Percentiles rank a stretch among this genome's conserved stretches.
Conservation (phyloP, 176 grass and related monocot species). For the Chloris gayana region DNA sequence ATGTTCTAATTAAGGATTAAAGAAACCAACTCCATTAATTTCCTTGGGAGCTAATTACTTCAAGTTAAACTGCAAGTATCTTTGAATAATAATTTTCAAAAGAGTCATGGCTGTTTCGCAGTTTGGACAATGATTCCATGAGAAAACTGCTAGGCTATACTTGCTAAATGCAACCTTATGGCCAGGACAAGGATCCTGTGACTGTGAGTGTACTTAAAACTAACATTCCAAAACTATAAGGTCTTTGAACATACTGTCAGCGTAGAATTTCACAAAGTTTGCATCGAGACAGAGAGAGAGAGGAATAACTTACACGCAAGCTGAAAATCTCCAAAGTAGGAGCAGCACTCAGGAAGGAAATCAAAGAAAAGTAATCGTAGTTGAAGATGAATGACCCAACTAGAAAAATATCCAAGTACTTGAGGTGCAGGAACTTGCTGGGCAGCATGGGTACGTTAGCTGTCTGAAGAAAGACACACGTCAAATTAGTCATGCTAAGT, state of each 20-base stretch:
- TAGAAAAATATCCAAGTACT: not conserved
- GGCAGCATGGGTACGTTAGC: not conserved
- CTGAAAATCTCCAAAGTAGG: constrained; percentile 8
- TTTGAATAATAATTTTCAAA: no score
- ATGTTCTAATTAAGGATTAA: no score
- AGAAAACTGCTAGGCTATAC: no score
- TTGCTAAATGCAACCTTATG: no score
- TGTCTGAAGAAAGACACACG: not conserved
- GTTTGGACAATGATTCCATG: no score
- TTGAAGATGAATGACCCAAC: not conserved
- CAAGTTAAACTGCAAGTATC: no score
- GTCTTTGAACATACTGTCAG: not conserved
- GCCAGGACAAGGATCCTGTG: no score
- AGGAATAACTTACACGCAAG: not conserved
- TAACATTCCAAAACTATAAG: not conserved
- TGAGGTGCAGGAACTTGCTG: constrained; percentile 23
- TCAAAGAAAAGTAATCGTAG: constrained; percentile 19
- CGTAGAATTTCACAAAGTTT: not conserved
- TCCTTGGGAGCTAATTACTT: no score
- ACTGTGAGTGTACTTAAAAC: not conserved
- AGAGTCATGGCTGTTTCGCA: no score
- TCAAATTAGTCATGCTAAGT: no score
- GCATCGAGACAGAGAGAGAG: no score
- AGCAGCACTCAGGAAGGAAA: constrained; percentile 23
- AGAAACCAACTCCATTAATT: no score